Evolutionary conservation across 139 green algal genomes (phyloP), one percentile per base, ranked within the genome.

Genomic region (Diplosphaera chodatii): DNA sequence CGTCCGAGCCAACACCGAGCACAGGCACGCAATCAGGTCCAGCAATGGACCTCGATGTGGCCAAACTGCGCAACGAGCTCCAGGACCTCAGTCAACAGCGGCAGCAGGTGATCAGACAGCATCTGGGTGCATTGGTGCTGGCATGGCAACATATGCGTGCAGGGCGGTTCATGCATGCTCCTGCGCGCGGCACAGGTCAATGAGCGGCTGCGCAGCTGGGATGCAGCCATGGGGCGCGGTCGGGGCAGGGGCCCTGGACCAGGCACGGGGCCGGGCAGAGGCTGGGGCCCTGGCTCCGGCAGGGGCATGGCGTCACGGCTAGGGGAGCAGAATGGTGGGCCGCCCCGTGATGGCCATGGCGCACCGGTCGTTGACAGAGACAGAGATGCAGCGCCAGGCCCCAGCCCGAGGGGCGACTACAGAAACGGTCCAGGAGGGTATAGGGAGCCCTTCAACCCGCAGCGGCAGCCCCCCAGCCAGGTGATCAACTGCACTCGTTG

Each of bases 31-130:
- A n/a, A n/a, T n/a, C n/a, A n/a, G n/a, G n/a, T n/a, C n/a, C 34
- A 27, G 25, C 23, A 3, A 65, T 69, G 37, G 55, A 69, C 3
- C 56, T 73, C 1, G 73, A 78, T 56, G 34, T 78, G 5, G 66
- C 55, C n/a, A 37, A 34, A 16, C 67, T 78, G 27, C 59, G 73
- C 37, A 40, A 74, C 20, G 67, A 78, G 22, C 27, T 78, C 33
- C 67, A 74, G 41, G 62, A 69, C 1, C 73, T 78, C 28, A 33
- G 66, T 40, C 37, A 73, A 31, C 28, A 78, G 41, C 32, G 67
- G 23, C 40, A 74, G 25, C 30, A 55, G 40, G 74, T 78, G 23
- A 62, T 25, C n/a, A n/a, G n/a, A n/a, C n/a, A n/a, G n/a, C n/a
- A n/a, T n/a, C n/a, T n/a, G n/a, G n/a, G n/a, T n/a, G n/a, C n/a